Evolutionary conservation across 2,329 filamentous ascomycete genomes (phyloP), one percentile per base, ranked within the genome.

Genomic region (Massarina eburnea): DNA sequence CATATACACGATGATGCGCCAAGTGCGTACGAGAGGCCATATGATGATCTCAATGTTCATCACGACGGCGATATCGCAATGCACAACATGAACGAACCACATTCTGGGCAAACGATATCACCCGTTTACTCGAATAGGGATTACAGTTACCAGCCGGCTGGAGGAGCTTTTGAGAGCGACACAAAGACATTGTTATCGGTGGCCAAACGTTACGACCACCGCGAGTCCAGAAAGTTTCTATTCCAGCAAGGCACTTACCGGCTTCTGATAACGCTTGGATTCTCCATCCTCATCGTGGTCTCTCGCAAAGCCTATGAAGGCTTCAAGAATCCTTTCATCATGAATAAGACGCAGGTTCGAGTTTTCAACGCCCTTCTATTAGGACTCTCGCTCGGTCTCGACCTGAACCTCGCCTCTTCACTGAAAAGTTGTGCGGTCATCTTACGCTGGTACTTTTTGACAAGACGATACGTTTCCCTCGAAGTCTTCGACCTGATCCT

Each of bases 401-500:
- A 66, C 54, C 47, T 70, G 24, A 69, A 70, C 32, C 53, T 70
- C 2, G 51, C 67, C 5, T 59, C 61, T 0, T 67, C 62, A 4
- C 51, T 70, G 15, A 66, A 67, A 35, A 53, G 62, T 30, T 69
- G 68, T 30, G 66, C 65, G 1, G 54, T 58, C 8, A 61, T 64
- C 37, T 57, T 70, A 15, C 58, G 65, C 14, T 70, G 67, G 67
- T 62, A 61, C 1, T 49, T 70, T n/a, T 49, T 70, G 17, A 60
- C 62, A 0, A 55, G 54, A 26, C 57, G 61, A 21, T 69, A 65
- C 22, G 56, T 68, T 18, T 64, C 57, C 9, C 44, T 69, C 9
- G 66, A 70, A 33, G 55, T 58, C 1, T 70, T 68, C 26, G 67
- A 68, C 34, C 52, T 70, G 19, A 67, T 69, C 20, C 52, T 68